Base-by-base conservation (phyloP, 495 filamentous ascomycete genomes). In the Podospora fimiseda region DNA sequence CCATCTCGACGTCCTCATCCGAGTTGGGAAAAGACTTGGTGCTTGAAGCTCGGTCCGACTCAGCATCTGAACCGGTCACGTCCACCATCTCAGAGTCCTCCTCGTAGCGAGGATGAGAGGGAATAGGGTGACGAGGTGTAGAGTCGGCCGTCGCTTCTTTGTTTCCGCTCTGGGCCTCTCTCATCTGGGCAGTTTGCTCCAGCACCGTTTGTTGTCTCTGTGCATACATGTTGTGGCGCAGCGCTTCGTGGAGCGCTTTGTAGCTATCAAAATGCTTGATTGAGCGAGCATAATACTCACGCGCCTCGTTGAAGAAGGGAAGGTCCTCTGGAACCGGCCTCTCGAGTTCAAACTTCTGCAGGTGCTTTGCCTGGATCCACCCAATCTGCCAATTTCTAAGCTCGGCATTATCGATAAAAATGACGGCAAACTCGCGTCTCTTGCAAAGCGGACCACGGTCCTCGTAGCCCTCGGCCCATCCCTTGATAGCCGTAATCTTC, bases 381-480 rank as follows among this genome's bases (percentile, higher is more conserved):
- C 68, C 64, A 15, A 69, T 45, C 18, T 50, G 52, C 45, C 51
- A 51, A 48, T 33, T 48, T 16, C 43, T 45, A 50, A 14, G 47
- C 2, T 48, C 23, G 11, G 22, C 19, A 55, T 23, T 42, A 9
- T 77, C 73, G 20, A 71, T 70, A 43, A 69, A 74, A 58, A 70
- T 61, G 3, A 74, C 70, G 1, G 74, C 70, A 21, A 75, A 75
- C 37, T 66, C 70, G 15, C 74, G 66, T 46, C 59, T 59, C 15
- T 42, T 56, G 16, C 65, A 59, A n/a, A 56, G 46, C 0, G 54
- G 42, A 0, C 72, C 74, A 19, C 68, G 70, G 39, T 68, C 62
- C 49, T 70, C 65, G 38, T 68, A 75, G 0, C 66, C 72, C 4
- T 55, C 48, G 6, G 66, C 62, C 74, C 74, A 77, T 11, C 66